Evolutionary conservation across 1,139 yeast species (phyloP).

Genomic region (Sugiyamaella castrensis): DNA sequence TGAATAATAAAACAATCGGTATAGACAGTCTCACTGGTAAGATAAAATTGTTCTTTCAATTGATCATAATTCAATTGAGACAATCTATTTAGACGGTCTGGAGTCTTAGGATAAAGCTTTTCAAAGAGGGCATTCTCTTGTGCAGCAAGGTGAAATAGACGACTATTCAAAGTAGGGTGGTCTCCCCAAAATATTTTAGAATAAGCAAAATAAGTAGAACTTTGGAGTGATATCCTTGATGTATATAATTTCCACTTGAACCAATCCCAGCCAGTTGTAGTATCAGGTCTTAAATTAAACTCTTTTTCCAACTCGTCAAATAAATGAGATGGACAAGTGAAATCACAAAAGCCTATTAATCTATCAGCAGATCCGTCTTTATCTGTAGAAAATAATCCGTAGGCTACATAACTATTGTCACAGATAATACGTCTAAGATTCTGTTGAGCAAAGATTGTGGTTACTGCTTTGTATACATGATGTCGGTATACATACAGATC

Average conservation of each 20-base stretch:
- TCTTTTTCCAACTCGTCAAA: not conserved
- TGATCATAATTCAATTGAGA: constrained; percentile 3
- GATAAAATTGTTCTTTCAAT: constrained; percentile 4
- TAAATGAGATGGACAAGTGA: constrained; percentile 4
- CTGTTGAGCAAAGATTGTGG: too few relatives aligned
- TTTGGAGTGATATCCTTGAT: not conserved
- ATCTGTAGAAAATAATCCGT: constrained; percentile 5
- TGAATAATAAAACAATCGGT: constrained; percentile 6
- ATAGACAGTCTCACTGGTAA: constrained; percentile 1
- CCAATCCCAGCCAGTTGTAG: constrained; percentile 6
- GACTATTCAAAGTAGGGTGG: constrained; percentile 1
- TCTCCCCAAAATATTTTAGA: not conserved
- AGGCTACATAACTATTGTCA: not conserved
- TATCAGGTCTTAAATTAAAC: constrained; percentile 1
- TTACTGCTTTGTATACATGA: constrained; percentile 29
- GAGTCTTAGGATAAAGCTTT: constrained; percentile 1
- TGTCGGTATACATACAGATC: not conserved
- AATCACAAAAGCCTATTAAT: constrained; percentile 8
- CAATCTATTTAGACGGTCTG: constrained; percentile 2
- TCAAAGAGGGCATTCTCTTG: not conserved
- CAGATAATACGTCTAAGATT: constrained; percentile 39
- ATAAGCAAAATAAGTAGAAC: not conserved
- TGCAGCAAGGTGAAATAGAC: not conserved
- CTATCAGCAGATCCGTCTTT: not conserved
- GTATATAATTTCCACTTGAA: constrained; percentile 5